Percentiles rank a stretch among this genome's conserved stretches.
phyloP scores from a whole-genome alignment of 495 filamentous ascomycete species.

The Aspergillus avenaceus region DNA sequence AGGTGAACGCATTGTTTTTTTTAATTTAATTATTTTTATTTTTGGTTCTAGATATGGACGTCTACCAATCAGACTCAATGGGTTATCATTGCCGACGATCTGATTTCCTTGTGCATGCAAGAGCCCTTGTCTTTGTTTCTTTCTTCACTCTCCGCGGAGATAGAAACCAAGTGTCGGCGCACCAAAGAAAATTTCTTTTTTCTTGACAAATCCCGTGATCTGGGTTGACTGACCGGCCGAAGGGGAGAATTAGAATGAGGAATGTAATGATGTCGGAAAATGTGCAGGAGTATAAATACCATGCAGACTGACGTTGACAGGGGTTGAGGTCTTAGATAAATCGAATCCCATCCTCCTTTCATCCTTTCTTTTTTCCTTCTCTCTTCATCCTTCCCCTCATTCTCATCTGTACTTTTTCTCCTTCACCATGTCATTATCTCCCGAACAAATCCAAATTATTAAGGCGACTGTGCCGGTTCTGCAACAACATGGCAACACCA shows the following conservation, averaged over 20 bases:
- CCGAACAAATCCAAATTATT: constrained; percentile 35
- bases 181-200: neutral
- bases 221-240: too few relatives aligned
- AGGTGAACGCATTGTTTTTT: neutral
- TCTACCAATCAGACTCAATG: neutral
- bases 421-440: constrained; percentile 17
- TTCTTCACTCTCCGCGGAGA: neutral
- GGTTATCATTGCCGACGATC: neutral
- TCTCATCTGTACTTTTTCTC: neutral
- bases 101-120: neutral
- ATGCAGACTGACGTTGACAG: neutral
- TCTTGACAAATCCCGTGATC: neutral
- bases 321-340: neutral
- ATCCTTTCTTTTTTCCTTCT: neutral
- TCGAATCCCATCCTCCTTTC: neutral
- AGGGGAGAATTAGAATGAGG: neutral
- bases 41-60: too few relatives aligned
- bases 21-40: too few relatives aligned
- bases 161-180: neutral
- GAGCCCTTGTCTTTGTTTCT: neutral
- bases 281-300: neutral
- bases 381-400: neutral
- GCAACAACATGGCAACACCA: constrained; percentile 58
- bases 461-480: constrained; percentile 51
- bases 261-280: neutral